Base-by-base conservation (phyloP, 2,329 filamentous ascomycete genomes). In the Purpureocillium takamizusanense region DNA sequence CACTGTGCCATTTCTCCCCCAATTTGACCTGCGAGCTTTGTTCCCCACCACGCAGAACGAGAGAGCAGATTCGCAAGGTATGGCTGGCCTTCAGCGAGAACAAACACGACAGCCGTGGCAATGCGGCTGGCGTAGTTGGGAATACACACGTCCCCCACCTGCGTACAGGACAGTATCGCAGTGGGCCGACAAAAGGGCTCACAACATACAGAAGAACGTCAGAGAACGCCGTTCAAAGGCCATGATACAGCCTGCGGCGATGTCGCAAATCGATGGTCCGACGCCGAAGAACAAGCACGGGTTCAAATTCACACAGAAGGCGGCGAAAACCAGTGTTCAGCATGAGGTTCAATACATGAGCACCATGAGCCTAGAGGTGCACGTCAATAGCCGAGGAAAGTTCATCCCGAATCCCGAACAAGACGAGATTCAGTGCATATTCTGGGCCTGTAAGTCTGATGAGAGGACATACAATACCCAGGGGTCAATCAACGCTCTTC, bases 311-410 rank as follows among this genome's bases (percentile, higher is more conserved):
- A 87, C 83, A 0, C 87, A 89, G 48, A 85, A 81, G 53, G 72
- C 74, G 44, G 77, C 79, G 47, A 81, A 81, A 2, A 84, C 81
- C 0, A 87, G 80, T 47, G 79, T 94, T 14, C 77, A 86, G 51
- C 85, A 90, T 47, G 86, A 94, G 57, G 80, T 78, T 3, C 85
- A 92, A 49, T 94, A 95, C 57, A 97, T 98, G 92, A 95, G 86
- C 49, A 87, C 83, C 14, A 89, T 98, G 86, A 94, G 88, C 48
- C 62, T 98, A 7, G 92, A 98, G 56, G 65, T 97, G 4, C 90
- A 98, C 55, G 82, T 94, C 44, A 95, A 94, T 50, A 92, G 84
- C 4, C 75, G 90, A 40, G 86, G 78, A 7, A 79, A 77, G 35
- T 70, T 95, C 8, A 75, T 87, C 3, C 88, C 92, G 1, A 88